These are phyloP conservation scores for Phlyctochytrium bullatum DNA, from an alignment of 192 early-diverging fungal species.

Conservation along the genomic window DNA sequence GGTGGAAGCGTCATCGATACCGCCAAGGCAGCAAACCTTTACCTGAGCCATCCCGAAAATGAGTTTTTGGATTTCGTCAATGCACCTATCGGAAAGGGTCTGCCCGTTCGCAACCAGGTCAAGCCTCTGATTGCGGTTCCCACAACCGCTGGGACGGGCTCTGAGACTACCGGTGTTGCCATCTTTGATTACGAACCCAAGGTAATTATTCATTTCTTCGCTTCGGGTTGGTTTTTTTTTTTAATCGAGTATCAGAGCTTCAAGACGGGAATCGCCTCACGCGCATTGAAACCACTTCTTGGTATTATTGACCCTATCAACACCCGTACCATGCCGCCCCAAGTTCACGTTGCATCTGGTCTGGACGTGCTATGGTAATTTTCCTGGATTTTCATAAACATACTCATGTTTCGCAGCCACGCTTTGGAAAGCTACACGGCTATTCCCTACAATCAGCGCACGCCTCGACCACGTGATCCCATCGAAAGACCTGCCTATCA, in stretches of 20 bases:
- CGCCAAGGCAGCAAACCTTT: constrained; percentile 88
- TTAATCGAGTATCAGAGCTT: constrained; percentile 26
- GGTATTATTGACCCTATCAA: constrained; percentile 89
- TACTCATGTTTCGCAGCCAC: constrained; percentile 48
- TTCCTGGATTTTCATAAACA: neutral
- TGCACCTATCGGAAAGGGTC: constrained; percentile 84
- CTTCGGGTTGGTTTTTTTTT: neutral
- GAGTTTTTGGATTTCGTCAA: constrained; percentile 92
- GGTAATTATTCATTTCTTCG: constrained; percentile 18
- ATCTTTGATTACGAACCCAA: constrained; percentile 87
- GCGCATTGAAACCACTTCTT: constrained; percentile 78
- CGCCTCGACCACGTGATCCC: constrained; percentile 76
- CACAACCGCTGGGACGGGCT: constrained; percentile 70
- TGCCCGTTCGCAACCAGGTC: constrained; percentile 67
- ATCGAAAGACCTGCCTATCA: constrained; percentile 85
- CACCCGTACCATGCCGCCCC: constrained; percentile 79
- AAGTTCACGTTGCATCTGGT: constrained; percentile 82
- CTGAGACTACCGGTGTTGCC: constrained; percentile 88
- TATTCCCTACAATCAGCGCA: constrained; percentile 75
- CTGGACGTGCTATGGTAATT: constrained; percentile 76
- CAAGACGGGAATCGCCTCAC: constrained; percentile 88
- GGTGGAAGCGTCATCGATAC: constrained; percentile 92
- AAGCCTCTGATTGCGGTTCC: constrained; percentile 75
- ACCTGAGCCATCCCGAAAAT: constrained; percentile 73
- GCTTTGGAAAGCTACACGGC: constrained; percentile 91